phyloP scores from a whole-genome alignment of 495 filamentous ascomycete genomes.

The Penicillium egyptiacum region DNA sequence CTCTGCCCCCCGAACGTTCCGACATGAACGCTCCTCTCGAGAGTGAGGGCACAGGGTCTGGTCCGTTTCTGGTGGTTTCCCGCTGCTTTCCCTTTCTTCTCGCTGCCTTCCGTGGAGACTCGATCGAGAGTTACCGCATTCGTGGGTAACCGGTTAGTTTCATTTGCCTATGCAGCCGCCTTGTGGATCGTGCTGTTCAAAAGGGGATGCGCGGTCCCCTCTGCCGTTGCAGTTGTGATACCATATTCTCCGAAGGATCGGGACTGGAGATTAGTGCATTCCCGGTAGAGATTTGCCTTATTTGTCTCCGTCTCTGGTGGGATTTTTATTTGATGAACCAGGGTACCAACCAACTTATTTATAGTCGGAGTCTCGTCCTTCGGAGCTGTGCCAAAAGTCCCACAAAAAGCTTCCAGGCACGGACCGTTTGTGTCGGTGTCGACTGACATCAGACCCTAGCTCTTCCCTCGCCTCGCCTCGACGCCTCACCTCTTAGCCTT shows the following conservation, averaged over 20 bases:
- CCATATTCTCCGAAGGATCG: slow-evolving; percentile 16
- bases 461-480: slow-evolving; percentile 7
- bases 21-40: slow-evolving; percentile 19
- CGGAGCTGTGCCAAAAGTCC: slow-evolving; percentile 13
- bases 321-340: slow-evolving; percentile 1
- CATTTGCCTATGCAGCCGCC: slow-evolving; percentile 10
- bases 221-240: slow-evolving; percentile 15
- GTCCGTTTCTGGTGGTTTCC: background rate
- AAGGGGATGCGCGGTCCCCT: slow-evolving; percentile 10
- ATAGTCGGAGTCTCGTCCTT: slow-evolving; percentile 16
- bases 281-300: slow-evolving; percentile 14
- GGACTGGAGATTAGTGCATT: slow-evolving; percentile 6
- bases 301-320: slow-evolving; percentile 13
- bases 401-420: slow-evolving; percentile 6
- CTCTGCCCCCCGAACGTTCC: slow-evolving; percentile 24
- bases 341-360: slow-evolving; percentile 13
- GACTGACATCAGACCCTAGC: slow-evolving; percentile 10
- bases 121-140: slow-evolving; percentile 3
- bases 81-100: background rate
- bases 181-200: slow-evolving; percentile 17
- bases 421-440: slow-evolving; percentile 14
- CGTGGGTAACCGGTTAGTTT: slow-evolving; percentile 8
- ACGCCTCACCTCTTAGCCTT: slow-evolving; percentile 2
- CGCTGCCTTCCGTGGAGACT: background rate
- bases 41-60: slow-evolving; percentile 6